phyloP scores from a whole-genome alignment of 306 rosid species.

The Malus fusca region DNA sequence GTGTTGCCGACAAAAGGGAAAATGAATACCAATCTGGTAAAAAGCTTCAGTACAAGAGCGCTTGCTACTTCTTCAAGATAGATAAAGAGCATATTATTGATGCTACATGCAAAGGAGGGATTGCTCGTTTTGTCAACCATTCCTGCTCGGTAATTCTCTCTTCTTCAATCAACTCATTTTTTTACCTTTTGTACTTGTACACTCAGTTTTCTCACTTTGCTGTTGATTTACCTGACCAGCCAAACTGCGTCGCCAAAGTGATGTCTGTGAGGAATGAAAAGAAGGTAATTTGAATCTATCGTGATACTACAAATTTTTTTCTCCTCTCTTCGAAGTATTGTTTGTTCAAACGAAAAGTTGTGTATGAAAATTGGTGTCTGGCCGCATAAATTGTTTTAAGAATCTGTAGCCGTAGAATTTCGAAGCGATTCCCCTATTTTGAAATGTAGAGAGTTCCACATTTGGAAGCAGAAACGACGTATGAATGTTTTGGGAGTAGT shows the following conservation, averaged over 20 bases:
- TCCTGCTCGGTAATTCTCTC: conserved; percentile 57
- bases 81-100: conserved; percentile 66
- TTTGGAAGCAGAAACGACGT: not conserved
- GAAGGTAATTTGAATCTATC: conserved; percentile 33
- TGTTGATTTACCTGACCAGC: conserved; percentile 36
- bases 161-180: not conserved
- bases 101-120: conserved; percentile 70
- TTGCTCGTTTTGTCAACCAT: conserved; percentile 73
- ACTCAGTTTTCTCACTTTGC: conserved; percentile 4
- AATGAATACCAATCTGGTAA: conserved; percentile 55
- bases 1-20: conserved; percentile 62
- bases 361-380: not conserved
- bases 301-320: not conserved
- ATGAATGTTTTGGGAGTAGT: not conserved
- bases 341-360: not conserved
- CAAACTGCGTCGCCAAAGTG: conserved; percentile 65
- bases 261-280: conserved; percentile 51
- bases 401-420: not conserved
- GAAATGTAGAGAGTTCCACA: not conserved
- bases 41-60: conserved; percentile 66
- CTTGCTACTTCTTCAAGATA: conserved; percentile 70
- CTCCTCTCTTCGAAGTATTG: not conserved
- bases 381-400: not conserved
- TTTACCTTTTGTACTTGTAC: not conserved
- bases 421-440: too few species aligned